These are phyloP conservation scores for Cystofilobasidium macerans DNA, from an alignment of 768 basidiomycete genomes.

Conservation along the genomic window DNA sequence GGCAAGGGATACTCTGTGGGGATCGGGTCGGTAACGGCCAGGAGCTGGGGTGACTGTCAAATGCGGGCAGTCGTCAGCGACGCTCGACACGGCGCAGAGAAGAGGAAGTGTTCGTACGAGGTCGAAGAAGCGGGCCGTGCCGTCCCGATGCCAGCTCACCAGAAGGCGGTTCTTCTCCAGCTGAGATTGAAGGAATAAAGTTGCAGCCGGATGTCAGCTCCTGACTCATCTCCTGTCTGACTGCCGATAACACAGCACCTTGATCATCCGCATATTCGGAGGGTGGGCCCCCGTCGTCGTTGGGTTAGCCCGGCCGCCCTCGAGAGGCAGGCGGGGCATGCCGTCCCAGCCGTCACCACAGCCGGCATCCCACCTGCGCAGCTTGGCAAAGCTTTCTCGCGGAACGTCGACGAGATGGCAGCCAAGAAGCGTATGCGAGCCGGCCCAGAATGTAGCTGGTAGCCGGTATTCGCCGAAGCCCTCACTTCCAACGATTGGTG, in stretches of 20 bases:
- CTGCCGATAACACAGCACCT: too few relatives aligned
- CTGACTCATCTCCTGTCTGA: too few relatives aligned
- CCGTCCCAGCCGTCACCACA: conserved; percentile 43
- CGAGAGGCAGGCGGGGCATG: conserved; percentile 35
- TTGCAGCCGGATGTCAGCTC: conserved; percentile 22
- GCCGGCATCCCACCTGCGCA: conserved; percentile 45
- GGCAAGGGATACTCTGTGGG: conserved; percentile 55
- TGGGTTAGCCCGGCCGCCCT: conserved; percentile 35
- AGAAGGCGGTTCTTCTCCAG: conserved; percentile 52
- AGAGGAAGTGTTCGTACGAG: conserved; percentile 1
- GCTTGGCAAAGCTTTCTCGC: conserved; percentile 43
- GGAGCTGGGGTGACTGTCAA: conserved; percentile 7
- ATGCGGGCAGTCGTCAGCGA: background rate
- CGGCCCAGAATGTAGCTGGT: conserved; percentile 36
- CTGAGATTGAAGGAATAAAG: conserved; percentile 21
- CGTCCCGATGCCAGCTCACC: conserved; percentile 53
- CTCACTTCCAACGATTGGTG: conserved; percentile 7
- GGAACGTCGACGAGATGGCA: conserved; percentile 35
- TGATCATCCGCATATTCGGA: conserved; percentile 45
- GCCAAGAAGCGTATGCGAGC: conserved; percentile 32
- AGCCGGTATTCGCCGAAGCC: conserved; percentile 30
- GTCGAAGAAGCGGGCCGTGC: conserved; percentile 42
- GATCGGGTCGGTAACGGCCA: conserved; percentile 40
- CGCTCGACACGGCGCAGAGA: background rate
- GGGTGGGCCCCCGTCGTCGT: conserved; percentile 33